Conservation (phyloP, 108 stramenopile species). For the Cylindrotheca closterium region DNA sequence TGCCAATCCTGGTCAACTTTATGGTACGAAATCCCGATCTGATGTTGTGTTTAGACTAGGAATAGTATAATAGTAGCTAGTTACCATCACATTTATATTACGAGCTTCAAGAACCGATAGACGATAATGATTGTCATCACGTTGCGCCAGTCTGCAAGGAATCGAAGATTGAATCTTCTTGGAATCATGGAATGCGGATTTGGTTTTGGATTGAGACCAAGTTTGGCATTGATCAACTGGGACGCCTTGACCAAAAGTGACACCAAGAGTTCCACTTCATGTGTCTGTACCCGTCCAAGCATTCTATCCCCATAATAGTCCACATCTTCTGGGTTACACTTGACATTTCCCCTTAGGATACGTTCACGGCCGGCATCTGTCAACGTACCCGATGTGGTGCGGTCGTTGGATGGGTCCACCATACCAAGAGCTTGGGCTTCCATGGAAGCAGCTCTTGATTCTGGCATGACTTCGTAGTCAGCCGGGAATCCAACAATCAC, state of each 20-base stretch:
- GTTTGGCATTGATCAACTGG: constrained; percentile 46
- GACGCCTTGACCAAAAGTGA: constrained; percentile 41
- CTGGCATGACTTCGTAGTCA: constrained; percentile 49
- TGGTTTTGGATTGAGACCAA: constrained; percentile 32
- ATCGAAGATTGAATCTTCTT: constrained; percentile 74
- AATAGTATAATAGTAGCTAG: no score
- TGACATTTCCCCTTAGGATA: constrained; percentile 45
- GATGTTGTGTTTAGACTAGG: no score
- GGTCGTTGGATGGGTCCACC: constrained; percentile 14
- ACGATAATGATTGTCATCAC: no score
- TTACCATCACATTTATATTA: no score
- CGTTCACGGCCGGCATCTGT: constrained; percentile 58
- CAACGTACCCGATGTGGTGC: constrained; percentile 48
- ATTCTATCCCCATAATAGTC: constrained; percentile 68
- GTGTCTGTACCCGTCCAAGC: constrained; percentile 44
- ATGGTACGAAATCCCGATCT: no score
- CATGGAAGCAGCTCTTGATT: background rate
- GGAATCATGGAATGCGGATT: constrained; percentile 5
- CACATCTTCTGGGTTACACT: constrained; percentile 65
- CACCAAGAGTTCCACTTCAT: constrained; percentile 68
- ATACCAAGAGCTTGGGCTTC: constrained; percentile 1
- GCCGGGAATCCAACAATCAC: constrained; percentile 60
- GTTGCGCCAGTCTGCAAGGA: constrained; percentile 80
- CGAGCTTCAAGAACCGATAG: no score
- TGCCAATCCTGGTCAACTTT: no score